Base-by-base conservation (phyloP, 768 basidiomycete species). In the Mycena alexandri region DNA sequence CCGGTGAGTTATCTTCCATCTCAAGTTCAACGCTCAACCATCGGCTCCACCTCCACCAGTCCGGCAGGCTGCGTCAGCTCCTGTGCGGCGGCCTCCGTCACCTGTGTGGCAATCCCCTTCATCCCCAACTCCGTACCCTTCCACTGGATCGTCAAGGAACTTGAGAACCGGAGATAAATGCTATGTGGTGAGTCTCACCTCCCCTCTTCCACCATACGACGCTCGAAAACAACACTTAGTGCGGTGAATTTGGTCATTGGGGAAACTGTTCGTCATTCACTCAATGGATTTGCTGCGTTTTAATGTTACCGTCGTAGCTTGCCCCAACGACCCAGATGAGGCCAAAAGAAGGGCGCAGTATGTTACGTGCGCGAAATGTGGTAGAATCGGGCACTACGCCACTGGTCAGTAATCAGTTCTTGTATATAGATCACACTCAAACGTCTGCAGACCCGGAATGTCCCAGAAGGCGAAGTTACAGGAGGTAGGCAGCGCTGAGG, bases 351-450 rank as follows among this genome's bases (percentile, higher is more conserved):
- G 25, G 55, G 55, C 55, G 55, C 42, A 44, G 42, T 57, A 3
- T 57, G 42, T 57, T 57, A 42, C 22, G 11, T 57, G 55, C 24
- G 43, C 41, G 55, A 57, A 41, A 29, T 57, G 55, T 42, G 55
- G 55, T 44, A 17, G 25, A 57, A 57, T 16, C n/a, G 55, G 55
- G n/a, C 55, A 57, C 55, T 56, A 56, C 54, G 36, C n/a, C 42
- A 38, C 24, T 41, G 55, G 55, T 57, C 55, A 57, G 55, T 57
- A 29, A 58, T 58, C 56, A 58, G 56, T 25, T 25, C 24, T n/a
- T 42, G 12, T 58, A n/a, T 22, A 57, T 19, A 57, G n/a, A 33
- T 57, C 42, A 57, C n/a, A n/a, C 25, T 57, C 42, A 57, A 57
- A 41, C 55, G 3, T 57, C 55, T 14, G 55, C n/a, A 57, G 55